Evolutionary conservation across 1,139 yeast species (phyloP), one percentile per base, ranked within the genome.

Genomic region (Yamadazyma atlantica): DNA sequence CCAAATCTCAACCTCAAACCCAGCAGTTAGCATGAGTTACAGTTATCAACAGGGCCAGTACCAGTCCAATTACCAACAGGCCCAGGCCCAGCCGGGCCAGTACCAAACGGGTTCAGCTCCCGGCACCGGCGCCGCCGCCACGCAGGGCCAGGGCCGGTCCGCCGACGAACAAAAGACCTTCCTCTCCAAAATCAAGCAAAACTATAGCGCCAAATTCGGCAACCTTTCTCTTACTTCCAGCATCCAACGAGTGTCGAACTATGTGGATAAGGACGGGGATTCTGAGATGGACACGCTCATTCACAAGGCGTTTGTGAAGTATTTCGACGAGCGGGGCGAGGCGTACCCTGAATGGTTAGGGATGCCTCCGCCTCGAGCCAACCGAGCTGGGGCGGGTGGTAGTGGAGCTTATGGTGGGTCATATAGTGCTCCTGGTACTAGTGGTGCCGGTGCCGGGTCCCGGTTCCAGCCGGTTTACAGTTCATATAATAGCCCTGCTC

Each of bases 311-410:
- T 69, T 71, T 45, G 69, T 70, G 28, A 62, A 60, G 41, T 68
- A 64, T 48, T 71, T 55, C 41, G 72, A 69, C 37, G 32, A 53
- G 2, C 54, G 51, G 17, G 53, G 58, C 21, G 55, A 62, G 36
- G 60, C 67, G 9, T 71, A 64, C 40, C 77, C 77, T 8, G 75
- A 69, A 22, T 71, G 77, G 77, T 56, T 71, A 16, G 76, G 75
- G 4, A 70, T 57, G 4, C 50, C 49, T 11, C 39, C 35, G 28
- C 43, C 22, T 12, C 40, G 32, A 26, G 39, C 34, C n/a, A n/a
- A n/a, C n/a, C n/a, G n/a, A n/a, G n/a, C n/a, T n/a, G n/a, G n/a
- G n/a, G n/a, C n/a, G n/a, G n/a, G n/a, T n/a, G n/a, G n/a, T n/a
- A n/a, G n/a, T n/a, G n/a, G n/a, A n/a, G n/a, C n/a, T n/a, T n/a